Evolutionary conservation across 345 rosid genomes (phyloP), one percentile per base, ranked within the genome.

Genomic region (Lepidium sativum): DNA sequence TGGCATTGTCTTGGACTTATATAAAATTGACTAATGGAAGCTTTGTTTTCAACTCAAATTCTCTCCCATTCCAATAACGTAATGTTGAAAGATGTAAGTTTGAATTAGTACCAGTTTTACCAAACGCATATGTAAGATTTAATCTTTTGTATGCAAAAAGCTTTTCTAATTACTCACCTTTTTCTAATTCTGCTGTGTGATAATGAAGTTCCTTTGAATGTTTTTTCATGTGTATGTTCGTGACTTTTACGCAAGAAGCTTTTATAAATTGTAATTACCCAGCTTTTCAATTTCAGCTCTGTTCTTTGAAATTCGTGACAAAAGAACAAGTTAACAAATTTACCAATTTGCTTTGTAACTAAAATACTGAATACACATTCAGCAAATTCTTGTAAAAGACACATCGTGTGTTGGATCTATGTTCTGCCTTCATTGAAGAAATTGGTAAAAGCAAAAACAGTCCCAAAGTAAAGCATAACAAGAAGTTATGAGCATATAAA

Each of bases 401-500:
- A 64, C 77, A 95, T 49, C 96, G 63, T 20, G 40, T 73, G 20
- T 60, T 63, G 5, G 72, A 67, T 60, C 77, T 52, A 21, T 67
- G 72, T 45, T 60, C 77, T 37, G 9, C 58, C 45, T 59, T 73
- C 77, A 73, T 60, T 35, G 72, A 72, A 66, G 77, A 73, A 37
- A 67, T 58, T 53, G 32, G 8, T 3, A 18, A 7, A 13, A 21
- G 1, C 29, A 3, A 50, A 65, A 2, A 1, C 65, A 48, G 31
- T 9, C n/a, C n/a, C n/a, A n/a, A n/a, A n/a, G n/a, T n/a, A n/a
- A n/a, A n/a, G n/a, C 63, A 39, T 47, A 29, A 68, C n/a, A 58
- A 41, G 47, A 35, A 37, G 16, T 44, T 5, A 20, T 37, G 40
- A 33, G 72, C 17, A 54, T 42, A 16, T 52, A 43, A 9, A 52